Base-by-base conservation (phyloP, 129 eudicot genomes). In the Logfia minima region DNA sequence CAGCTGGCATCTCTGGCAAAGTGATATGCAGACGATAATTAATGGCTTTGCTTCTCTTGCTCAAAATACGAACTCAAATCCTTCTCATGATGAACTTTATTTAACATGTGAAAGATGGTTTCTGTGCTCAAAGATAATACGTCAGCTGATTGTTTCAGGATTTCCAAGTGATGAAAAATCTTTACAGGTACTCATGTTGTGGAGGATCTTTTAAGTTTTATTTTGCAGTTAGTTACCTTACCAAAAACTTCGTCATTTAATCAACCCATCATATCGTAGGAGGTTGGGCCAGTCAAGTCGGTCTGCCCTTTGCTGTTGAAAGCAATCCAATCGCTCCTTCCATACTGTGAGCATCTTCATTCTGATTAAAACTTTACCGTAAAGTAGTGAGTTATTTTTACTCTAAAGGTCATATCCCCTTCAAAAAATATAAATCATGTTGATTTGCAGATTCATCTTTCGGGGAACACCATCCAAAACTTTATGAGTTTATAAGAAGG, bases 1-100 rank as follows among this genome's bases (percentile, higher is more conserved):
- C 84, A 81, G 99, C 83, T 94, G 99, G 99, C 92, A 87, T 81
- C 92, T 91, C 66, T 94, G 99, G 99, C 97, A 91, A 87, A 87
- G 83, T 79, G 99, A 94, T 83, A 82, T 87, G 80, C 96, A 91
- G 83, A 81, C 84, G 18, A 82, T 91, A 72, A 84, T 91, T 63
- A 90, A 86, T 52, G 92, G 94, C 77, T 89, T 91, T 66, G 78
- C 93, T 58, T 79, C 77, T 4, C 90, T 94, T 69, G 82, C 82
- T 80, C 99, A 87, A 78, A 82, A 61, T 70, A 60, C 79, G 53
- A 74, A 82, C 72, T 75, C 83, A 70, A 83, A 75, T 85, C 68
- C 85, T 79, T 75, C 96, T 32, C 96, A 85, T 31, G 88, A 89
- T 82, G 96, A 94, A 70, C 91, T 91, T 70, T 76, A 75, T 80